Evolutionary conservation across 352 stramenopile genomes (phyloP).

Genomic region (Thraustotheca clavata): DNA sequence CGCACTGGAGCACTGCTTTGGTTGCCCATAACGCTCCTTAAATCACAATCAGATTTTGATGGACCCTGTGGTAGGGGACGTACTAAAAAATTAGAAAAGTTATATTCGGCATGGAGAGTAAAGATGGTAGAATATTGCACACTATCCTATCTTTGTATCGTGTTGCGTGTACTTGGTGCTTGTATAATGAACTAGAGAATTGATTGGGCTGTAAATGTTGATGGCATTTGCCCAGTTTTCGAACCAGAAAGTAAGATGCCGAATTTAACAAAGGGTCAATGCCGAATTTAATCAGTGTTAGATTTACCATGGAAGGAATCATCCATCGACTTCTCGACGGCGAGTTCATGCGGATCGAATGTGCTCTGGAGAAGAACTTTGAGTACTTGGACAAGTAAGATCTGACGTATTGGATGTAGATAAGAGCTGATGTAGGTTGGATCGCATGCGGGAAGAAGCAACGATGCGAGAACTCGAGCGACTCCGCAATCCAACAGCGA

Average conservation of each 20-base stretch:
- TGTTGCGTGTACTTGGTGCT: no score
- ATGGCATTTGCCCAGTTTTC: not conserved
- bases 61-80: not conserved
- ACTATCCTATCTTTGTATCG: no score
- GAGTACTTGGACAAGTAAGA: slow-evolving; percentile 56
- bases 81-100: not conserved
- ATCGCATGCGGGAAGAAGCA: not conserved
- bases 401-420: not conserved
- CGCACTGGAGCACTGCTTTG: not conserved
- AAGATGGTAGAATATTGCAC: no score
- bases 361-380: slow-evolving; percentile 56
- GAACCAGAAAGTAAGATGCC: not conserved
- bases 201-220: no score
- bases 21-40: slow-evolving; percentile 4
- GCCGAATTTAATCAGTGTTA: not conserved
- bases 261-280: not conserved
- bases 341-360: slow-evolving; percentile 48
- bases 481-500: slow-evolving; percentile 29
- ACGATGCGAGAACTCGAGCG: slow-evolving; percentile 31
- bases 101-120: no score
- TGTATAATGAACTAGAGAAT: no score
- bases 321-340: slow-evolving; percentile 30
- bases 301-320: not conserved
- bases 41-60: not conserved
- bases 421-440: not conserved